Evolutionary conservation across 345 rosid genomes (phyloP).

Genomic region (Brassica incana): DNA sequence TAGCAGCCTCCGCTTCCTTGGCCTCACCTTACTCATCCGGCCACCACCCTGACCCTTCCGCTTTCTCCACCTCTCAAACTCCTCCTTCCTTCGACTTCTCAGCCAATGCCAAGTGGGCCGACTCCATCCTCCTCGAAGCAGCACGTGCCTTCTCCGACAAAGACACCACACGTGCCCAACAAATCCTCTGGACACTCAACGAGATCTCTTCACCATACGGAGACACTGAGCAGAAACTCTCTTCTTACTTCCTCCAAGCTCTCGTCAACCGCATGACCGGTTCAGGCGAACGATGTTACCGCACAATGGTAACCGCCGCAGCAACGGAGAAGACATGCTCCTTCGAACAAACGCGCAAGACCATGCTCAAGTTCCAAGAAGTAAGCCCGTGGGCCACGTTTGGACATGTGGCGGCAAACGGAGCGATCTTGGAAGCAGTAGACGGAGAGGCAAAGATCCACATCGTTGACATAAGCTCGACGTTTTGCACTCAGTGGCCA

Average conservation of each 20-base stretch:
- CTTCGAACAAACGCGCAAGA: conserved; percentile 77
- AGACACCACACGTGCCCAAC: conserved; percentile 68
- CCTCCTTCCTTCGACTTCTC: conserved; percentile 67
- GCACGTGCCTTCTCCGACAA: conserved; percentile 71
- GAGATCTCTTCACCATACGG: conserved; percentile 88
- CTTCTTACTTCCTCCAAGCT: conserved; percentile 86
- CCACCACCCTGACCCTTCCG: conserved; percentile 47
- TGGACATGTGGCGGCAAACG: conserved; percentile 93
- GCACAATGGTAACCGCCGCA: conserved; percentile 54
- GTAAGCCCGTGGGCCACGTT: conserved; percentile 96
- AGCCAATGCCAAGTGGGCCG: conserved; percentile 64
- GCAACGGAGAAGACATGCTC: conserved; percentile 70
- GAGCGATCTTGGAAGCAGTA: conserved; percentile 90
- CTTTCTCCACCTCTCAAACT: conserved; percentile 53
- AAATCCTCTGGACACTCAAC: conserved; percentile 90
- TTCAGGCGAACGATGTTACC: conserved; percentile 69
- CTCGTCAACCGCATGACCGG: conserved; percentile 84
- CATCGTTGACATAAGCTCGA: conserved; percentile 83
- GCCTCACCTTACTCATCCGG: conserved; percentile 40
- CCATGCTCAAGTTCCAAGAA: conserved; percentile 86
- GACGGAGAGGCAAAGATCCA: conserved; percentile 80
- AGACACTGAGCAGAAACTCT: conserved; percentile 79
- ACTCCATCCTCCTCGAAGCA: conserved; percentile 61
- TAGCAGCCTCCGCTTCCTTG: conserved; percentile 31
- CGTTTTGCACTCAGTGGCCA: conserved; percentile 98